Evolutionary conservation across 371 early-diverging fungal genomes (phyloP).

Genomic region (Rhizopus microsporus): DNA sequence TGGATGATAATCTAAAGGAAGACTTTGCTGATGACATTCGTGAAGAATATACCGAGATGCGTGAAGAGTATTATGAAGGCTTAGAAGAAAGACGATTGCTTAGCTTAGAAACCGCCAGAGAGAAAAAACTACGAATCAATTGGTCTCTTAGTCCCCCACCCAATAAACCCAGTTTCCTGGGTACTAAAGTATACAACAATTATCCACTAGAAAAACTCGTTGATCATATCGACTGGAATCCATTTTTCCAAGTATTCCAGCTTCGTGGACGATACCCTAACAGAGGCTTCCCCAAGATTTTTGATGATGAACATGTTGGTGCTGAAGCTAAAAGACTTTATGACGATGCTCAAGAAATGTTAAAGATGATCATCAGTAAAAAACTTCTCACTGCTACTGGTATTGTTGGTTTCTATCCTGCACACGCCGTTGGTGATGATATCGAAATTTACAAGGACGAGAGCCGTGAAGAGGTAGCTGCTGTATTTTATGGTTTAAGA

Average conservation of each 20-base stretch:
- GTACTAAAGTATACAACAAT: constrained; percentile 76
- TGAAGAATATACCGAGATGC: constrained; percentile 92
- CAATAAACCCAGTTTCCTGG: constrained; percentile 78
- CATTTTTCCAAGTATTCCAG: constrained; percentile 96
- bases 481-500: constrained; percentile 78
- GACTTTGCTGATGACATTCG: constrained; percentile 85
- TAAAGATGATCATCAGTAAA: constrained; percentile 73
- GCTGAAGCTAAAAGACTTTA: constrained; percentile 88
- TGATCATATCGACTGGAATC: constrained; percentile 92
- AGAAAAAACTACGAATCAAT: constrained; percentile 63
- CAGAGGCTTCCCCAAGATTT: constrained; percentile 94
- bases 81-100: constrained; percentile 81
- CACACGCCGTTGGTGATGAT: constrained; percentile 87
- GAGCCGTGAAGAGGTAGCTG: constrained; percentile 58
- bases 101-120: constrained; percentile 68
- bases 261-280: constrained; percentile 93
- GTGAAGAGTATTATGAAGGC: constrained; percentile 91
- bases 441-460: constrained; percentile 79
- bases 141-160: constrained; percentile 63
- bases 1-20: constrained; percentile 72
- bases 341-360: constrained; percentile 81
- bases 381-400: constrained; percentile 73
- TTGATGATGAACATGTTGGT: constrained; percentile 88
- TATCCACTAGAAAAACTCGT: constrained; percentile 72
- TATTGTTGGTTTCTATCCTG: constrained; percentile 87